Conservation (phyloP, 2,329 filamentous ascomycete genomes). For the Dactylellina haptotyla region DNA sequence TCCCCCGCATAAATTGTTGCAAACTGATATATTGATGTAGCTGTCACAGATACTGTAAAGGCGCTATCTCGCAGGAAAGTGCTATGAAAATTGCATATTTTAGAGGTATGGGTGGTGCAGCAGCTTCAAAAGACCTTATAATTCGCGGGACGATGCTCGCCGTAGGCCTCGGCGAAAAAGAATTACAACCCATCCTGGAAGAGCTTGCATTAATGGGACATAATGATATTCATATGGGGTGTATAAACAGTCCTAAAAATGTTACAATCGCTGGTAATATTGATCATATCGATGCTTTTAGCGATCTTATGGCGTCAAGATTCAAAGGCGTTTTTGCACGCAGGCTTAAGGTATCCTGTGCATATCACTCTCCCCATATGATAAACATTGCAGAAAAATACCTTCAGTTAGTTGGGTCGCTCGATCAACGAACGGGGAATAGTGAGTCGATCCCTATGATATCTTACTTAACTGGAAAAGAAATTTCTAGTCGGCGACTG, state of each 20-base stretch:
- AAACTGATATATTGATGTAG: too few species aligned
- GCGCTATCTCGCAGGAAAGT: slow-evolving; percentile 25
- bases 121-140: background rate
- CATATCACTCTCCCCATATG: background rate
- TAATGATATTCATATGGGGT: slow-evolving; percentile 15
- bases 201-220: slow-evolving; percentile 14
- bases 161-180: slow-evolving; percentile 60
- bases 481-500: background rate
- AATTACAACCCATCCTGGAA: slow-evolving; percentile 55
- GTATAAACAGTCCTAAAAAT: slow-evolving; percentile 59
- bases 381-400: background rate
- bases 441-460: background rate
- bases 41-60: slow-evolving; percentile 35
- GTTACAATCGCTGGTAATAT: slow-evolving; percentile 59
- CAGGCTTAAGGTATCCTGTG: background rate
- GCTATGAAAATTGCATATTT: slow-evolving; percentile 35
- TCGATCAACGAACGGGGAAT: background rate
- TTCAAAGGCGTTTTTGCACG: slow-evolving; percentile 57
- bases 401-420: background rate
- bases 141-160: slow-evolving; percentile 61
- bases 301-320: too few species aligned
- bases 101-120: slow-evolving; percentile 20
- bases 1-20: background rate
- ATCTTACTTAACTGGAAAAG: slow-evolving; percentile 12
- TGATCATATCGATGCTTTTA: slow-evolving; percentile 57